A percentile compares a stretch with the other conserved stretches of the same genome.
Conservation (phyloP, 148 eudicot genomes). For the Linanthus parryae region DNA sequence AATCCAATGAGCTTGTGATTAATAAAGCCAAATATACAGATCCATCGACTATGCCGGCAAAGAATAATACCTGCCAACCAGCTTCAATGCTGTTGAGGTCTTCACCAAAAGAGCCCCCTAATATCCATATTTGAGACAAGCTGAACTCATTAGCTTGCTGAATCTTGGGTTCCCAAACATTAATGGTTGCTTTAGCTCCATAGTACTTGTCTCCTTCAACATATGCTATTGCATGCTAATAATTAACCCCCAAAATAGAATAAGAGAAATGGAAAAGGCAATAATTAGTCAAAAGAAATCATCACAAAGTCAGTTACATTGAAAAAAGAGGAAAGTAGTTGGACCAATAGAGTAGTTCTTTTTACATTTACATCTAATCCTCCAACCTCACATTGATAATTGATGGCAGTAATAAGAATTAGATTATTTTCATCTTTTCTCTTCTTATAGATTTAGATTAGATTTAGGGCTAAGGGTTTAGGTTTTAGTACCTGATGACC, state of each 20-base stretch:
- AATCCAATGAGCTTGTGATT: too few species aligned
- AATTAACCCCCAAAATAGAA: conserved; percentile 1
- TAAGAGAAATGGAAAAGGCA: not conserved
- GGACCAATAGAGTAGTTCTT: too few species aligned
- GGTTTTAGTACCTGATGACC: conserved; percentile 99
- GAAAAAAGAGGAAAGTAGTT: not conserved
- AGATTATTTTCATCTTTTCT: not conserved
- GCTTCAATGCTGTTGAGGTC: conserved; percentile 99
- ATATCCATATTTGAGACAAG: conserved; percentile 87
- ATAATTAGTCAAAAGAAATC: not conserved
- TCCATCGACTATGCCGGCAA: too few species aligned
- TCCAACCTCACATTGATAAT: too few species aligned
- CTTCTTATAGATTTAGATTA: too few species aligned
- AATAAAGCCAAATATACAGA: too few species aligned
- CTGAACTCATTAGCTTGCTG: conserved; percentile 97
- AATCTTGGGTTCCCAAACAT: conserved; percentile 94
- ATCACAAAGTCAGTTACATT: not conserved
- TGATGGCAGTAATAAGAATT: not conserved
- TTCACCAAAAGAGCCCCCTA: conserved; percentile 95
- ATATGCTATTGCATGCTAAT: conserved; percentile 94
- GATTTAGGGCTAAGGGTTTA: too few species aligned
- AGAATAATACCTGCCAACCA: conserved; percentile 86
- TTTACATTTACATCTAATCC: too few species aligned
- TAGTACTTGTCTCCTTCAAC: conserved; percentile 93
- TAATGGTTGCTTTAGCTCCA: conserved; percentile 93